Percentiles rank a stretch among this genome's conserved stretches.
phyloP scores from a whole-genome alignment of 768 basidiomycete genomes.

The Tephrocybe sp. region DNA sequence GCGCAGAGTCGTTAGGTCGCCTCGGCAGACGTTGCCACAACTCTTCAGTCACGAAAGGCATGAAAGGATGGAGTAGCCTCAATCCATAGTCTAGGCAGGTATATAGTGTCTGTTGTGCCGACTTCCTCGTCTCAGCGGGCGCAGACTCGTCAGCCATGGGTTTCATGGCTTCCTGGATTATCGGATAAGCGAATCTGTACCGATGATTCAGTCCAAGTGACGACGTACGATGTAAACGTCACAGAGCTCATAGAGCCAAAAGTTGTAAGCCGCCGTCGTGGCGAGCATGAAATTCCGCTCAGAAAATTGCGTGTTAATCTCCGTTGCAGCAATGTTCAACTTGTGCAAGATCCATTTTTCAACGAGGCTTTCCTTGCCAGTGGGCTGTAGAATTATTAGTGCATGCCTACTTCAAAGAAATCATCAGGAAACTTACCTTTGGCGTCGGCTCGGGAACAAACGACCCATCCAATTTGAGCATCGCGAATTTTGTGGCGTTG shows the following conservation, averaged over 20 bases:
- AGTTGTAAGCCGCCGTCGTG: constrained; percentile 81
- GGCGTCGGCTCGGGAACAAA: constrained; percentile 73
- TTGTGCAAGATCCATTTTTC: constrained; percentile 97
- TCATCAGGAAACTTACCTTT: constrained; percentile 45
- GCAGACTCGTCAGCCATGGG: constrained; percentile 88
- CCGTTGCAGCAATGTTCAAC: constrained; percentile 74
- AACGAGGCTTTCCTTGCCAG: constrained; percentile 86
- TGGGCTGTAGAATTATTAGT: constrained; percentile 50
- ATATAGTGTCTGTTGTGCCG: constrained; percentile 94
- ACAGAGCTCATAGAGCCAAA: constrained; percentile 99
- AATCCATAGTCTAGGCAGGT: constrained; percentile 91
- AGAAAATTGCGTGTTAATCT: constrained; percentile 71
- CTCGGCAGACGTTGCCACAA: constrained; percentile 96
- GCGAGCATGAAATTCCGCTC: constrained; percentile 93
- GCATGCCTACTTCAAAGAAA: neutral
- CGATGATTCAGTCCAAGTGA: neutral
- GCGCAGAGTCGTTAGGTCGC: constrained; percentile 74
- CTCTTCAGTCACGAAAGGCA: constrained; percentile 99
- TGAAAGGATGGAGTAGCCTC: constrained; percentile 92
- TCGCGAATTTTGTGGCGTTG: constrained; percentile 99
- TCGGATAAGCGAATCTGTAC: neutral
- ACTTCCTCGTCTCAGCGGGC: constrained; percentile 57
- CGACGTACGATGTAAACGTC: constrained; percentile 91
- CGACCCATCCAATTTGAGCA: constrained; percentile 87
- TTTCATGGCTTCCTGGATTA: constrained; percentile 91